These are phyloP conservation scores for Mycena polygramma DNA, from an alignment of 768 basidiomycete genomes.

Conservation along the genomic window DNA sequence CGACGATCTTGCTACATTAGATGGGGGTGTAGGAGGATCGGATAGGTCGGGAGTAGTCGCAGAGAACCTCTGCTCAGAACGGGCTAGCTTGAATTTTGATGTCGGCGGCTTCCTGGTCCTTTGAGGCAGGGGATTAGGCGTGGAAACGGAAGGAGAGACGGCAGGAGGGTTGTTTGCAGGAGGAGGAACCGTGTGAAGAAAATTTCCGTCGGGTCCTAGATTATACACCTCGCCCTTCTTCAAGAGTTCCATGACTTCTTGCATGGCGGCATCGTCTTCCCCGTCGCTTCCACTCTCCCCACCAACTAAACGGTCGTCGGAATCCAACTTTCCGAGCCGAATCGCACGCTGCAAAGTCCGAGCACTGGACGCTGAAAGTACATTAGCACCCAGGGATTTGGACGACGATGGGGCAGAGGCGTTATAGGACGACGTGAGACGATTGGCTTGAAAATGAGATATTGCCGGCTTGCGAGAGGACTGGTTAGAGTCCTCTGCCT, in stretches of 20 bases:
- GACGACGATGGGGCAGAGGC: constrained; percentile 51
- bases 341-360: constrained; percentile 66
- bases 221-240: constrained; percentile 67
- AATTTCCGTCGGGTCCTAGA: constrained; percentile 60
- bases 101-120: constrained; percentile 50
- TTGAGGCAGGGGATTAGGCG: constrained; percentile 42
- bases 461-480: constrained; percentile 59
- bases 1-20: constrained; percentile 47
- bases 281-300: constrained; percentile 72
- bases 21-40: constrained; percentile 44
- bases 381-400: constrained; percentile 56
- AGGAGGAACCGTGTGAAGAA: constrained; percentile 45
- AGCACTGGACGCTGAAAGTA: constrained; percentile 59
- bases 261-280: constrained; percentile 58
- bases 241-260: constrained; percentile 66
- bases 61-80: constrained; percentile 37
- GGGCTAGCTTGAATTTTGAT: constrained; percentile 66
- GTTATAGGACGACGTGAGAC: constrained; percentile 63
- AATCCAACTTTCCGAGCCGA: constrained; percentile 68
- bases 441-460: constrained; percentile 76
- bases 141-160: constrained; percentile 18
- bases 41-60: constrained; percentile 32
- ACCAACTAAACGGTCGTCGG: constrained; percentile 61
- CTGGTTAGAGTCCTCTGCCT: constrained; percentile 32
- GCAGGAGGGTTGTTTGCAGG: constrained; percentile 3